Base-by-base conservation (phyloP, 192 early-diverging fungal genomes). In the Rhizoclosmatium sp. region DNA sequence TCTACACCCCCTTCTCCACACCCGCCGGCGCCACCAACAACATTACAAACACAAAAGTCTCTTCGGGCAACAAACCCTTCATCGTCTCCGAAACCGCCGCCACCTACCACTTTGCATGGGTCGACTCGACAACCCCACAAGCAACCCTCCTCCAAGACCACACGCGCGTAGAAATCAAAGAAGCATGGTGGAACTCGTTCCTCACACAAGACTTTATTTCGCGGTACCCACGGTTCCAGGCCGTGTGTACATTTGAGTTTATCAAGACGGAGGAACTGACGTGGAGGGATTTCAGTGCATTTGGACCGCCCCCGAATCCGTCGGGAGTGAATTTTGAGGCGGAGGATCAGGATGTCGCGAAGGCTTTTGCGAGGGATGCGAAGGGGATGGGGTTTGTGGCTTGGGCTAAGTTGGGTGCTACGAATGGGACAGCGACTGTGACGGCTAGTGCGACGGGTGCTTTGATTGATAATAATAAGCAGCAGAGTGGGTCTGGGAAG, bases 131-230 rank as follows among this genome's bases (percentile, higher is more conserved):
- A 51, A n/a, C 40, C 61, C 49, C 42, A 44, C 10, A 31, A 21
- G 31, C 19, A 10, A 39, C 61, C 12, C 23, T n/a, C 46, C n/a
- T 21, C 47, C 44, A 31, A n/a, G 51, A 59, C 9, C 31, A 47
- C 16, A 46, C 62, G 7, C 64, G 64, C 42, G 4, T 81, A 1
- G 64, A 23, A 42, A 71, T 81, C 68, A 81, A 81, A 42, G 56
- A 79, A 31, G 66, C 80, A 4, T 81, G 80, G 76, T 81, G 80
- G 80, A 65, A 45, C 14, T 9, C 60, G 16, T 60, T 81, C 49
- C 31, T 61, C 0, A 58, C 69, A 31, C 7, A 42, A 2, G 44
- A 59, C 14, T 62, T 77, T n/a, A 31, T 79, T 3, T 42, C 75
- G 46, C 49, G 40, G 61, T 81, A 73, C 68, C 80, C 80, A 14